Evolutionary conservation across 495 filamentous ascomycete species (phyloP).

Genomic region (Achaetomiella virescens): DNA sequence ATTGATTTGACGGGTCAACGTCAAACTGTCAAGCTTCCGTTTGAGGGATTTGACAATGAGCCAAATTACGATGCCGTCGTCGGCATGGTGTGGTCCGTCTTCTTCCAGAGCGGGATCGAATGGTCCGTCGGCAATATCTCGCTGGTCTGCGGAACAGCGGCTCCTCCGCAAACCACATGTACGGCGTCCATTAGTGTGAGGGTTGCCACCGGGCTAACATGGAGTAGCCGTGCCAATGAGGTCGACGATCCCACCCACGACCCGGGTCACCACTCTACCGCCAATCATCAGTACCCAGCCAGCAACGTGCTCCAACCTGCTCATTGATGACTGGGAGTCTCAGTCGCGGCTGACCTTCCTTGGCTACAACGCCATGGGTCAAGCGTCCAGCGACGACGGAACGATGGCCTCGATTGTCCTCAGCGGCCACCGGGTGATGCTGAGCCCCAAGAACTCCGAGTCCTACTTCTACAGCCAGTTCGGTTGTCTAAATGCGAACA

Average conservation of each 20-base stretch:
- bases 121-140: conserved; percentile 51
- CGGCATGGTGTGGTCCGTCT: conserved; percentile 47
- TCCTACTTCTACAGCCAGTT: conserved; percentile 58
- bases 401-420: conserved; percentile 55
- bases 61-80: conserved; percentile 49
- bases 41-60: conserved; percentile 42
- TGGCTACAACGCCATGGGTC: conserved; percentile 54
- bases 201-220: background rate
- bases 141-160: conserved; percentile 39
- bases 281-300: background rate
- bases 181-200: too few relatives aligned
- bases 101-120: conserved; percentile 34
- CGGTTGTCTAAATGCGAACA: conserved; percentile 47
- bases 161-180: conserved; percentile 18
- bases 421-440: conserved; percentile 42
- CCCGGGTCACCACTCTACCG: background rate
- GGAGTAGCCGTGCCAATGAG: conserved; percentile 13
- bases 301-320: conserved; percentile 40
- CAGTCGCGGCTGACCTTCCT: conserved; percentile 61
- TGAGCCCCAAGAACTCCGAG: conserved; percentile 41
- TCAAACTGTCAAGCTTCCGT: conserved; percentile 48
- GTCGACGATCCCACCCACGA: conserved; percentile 12
- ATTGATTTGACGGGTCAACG: conserved; percentile 44
- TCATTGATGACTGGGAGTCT: conserved; percentile 58
- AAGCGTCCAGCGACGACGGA: conserved; percentile 54